phyloP scores from a whole-genome alignment of 257 asterid species.

The Capsicum baccatum region DNA sequence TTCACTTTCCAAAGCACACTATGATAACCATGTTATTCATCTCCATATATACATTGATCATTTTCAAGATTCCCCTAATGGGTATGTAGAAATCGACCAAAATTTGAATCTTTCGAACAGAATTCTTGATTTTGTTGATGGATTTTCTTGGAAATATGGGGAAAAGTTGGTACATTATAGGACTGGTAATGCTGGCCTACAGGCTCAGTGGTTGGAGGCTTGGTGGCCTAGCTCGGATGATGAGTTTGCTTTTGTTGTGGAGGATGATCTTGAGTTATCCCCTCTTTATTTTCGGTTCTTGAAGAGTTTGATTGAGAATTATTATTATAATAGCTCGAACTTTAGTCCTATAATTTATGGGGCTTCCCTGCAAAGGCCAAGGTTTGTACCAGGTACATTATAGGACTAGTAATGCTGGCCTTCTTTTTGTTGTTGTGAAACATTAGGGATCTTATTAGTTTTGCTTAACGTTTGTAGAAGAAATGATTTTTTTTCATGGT shows the following conservation, averaged over 20 bases:
- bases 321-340: constrained; percentile 65
- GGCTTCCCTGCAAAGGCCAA: constrained; percentile 82
- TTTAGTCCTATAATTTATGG: constrained; percentile 74
- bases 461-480: neutral
- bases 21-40: constrained; percentile 64
- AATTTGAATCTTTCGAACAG: constrained; percentile 55
- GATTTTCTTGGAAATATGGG: constrained; percentile 75
- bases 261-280: constrained; percentile 94
- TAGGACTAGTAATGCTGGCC: neutral
- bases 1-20: constrained; percentile 76
- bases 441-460: neutral
- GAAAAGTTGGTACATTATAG: constrained; percentile 66
- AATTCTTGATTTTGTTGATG: constrained; percentile 75
- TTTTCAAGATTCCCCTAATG: constrained; percentile 48
- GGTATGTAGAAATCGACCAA: constrained; percentile 50
- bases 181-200: constrained; percentile 64
- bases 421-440: neutral
- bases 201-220: constrained; percentile 73
- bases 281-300: constrained; percentile 83
- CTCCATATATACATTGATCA: constrained; percentile 85
- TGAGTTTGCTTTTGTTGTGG: constrained; percentile 89
- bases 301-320: constrained; percentile 63
- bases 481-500: neutral
- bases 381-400: constrained; percentile 77
- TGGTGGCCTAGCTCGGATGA: constrained; percentile 77